phyloP scores from a whole-genome alignment of 345 rosid species.

The Eucalyptus virginea region DNA sequence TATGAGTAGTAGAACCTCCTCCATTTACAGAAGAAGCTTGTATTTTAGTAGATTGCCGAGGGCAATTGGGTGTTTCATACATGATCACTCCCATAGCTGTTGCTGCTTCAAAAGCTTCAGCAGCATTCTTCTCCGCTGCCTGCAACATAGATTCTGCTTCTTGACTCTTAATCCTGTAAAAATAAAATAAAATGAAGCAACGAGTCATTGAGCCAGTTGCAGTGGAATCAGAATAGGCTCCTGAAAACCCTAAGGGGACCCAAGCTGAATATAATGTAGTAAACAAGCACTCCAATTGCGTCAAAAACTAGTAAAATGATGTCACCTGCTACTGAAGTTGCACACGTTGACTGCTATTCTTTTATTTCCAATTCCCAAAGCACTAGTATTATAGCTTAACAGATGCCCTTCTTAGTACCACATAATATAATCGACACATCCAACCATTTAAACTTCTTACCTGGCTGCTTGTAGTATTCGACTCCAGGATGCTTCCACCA shows the following conservation, averaged over 20 bases:
- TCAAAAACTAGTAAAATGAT: not conserved
- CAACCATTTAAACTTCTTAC: slow-evolving; percentile 11
- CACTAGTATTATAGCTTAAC: not conserved
- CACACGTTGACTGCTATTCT: not conserved
- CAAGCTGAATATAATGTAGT: not conserved
- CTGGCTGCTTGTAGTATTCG: slow-evolving; percentile 82
- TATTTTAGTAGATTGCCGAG: slow-evolving; percentile 35
- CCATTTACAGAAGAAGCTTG: slow-evolving; percentile 35
- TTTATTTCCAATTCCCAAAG: not conserved
- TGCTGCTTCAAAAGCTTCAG: slow-evolving; percentile 86
- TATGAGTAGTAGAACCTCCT: slow-evolving; percentile 56
- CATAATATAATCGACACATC: not conserved
- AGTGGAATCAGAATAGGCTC: not conserved
- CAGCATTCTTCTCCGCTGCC: slow-evolving; percentile 65
- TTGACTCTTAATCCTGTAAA: slow-evolving; percentile 50
- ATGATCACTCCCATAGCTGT: slow-evolving; percentile 76
- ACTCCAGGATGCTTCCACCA: slow-evolving; percentile 96
- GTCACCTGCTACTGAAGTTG: not conserved
- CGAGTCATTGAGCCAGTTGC: not conserved
- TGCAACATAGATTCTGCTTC: slow-evolving; percentile 59
- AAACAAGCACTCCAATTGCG: not conserved
- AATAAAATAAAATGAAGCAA: not conserved
- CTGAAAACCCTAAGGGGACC: not conserved
- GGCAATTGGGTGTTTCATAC: slow-evolving; percentile 63
- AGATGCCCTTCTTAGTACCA: not conserved